Conservation (phyloP, 768 basidiomycete species). For the Trametes gibbosa region DNA sequence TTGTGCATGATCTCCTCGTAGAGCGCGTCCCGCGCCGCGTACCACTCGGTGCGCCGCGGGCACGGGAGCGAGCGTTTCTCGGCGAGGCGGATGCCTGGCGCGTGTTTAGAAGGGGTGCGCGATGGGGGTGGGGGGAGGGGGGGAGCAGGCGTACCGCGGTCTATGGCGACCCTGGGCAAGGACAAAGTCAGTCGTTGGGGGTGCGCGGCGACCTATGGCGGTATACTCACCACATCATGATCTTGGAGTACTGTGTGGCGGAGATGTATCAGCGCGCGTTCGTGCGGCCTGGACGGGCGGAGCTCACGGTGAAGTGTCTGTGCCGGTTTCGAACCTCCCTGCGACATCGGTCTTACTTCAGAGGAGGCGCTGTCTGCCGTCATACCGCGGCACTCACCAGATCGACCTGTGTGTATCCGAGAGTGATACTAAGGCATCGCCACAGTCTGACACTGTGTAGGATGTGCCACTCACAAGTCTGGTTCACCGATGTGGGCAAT, state of each 20-base stretch:
- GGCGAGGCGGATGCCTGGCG: slow-evolving; percentile 75
- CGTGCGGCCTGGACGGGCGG: neutral
- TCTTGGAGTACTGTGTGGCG: slow-evolving; percentile 68
- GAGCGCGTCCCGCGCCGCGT: slow-evolving; percentile 69
- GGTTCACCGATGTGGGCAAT: slow-evolving; percentile 68
- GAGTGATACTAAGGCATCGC: neutral
- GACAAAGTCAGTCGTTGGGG: neutral
- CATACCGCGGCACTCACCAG: slow-evolving; percentile 52
- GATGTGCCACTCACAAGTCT: slow-evolving; percentile 61
- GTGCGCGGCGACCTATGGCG: neutral
- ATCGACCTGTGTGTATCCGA: slow-evolving; percentile 56
- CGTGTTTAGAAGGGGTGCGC: neutral
- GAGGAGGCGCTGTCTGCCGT: slow-evolving; percentile 17
- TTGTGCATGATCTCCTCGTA: slow-evolving; percentile 94
- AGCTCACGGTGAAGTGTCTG: slow-evolving; percentile 77
- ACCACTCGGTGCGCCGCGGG: slow-evolving; percentile 69
- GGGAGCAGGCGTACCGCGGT: slow-evolving; percentile 57
- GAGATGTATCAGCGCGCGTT: neutral
- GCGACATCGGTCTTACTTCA: slow-evolving; percentile 14
- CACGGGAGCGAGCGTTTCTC: slow-evolving; percentile 94
- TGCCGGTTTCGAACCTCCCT: slow-evolving; percentile 91
- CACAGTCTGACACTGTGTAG: neutral
- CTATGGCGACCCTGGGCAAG: slow-evolving; percentile 82
- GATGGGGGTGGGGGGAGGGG: neutral
- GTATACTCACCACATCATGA: slow-evolving; percentile 80